Conservation (phyloP, 805 yeast species). For the Teunomyces cretensis region DNA sequence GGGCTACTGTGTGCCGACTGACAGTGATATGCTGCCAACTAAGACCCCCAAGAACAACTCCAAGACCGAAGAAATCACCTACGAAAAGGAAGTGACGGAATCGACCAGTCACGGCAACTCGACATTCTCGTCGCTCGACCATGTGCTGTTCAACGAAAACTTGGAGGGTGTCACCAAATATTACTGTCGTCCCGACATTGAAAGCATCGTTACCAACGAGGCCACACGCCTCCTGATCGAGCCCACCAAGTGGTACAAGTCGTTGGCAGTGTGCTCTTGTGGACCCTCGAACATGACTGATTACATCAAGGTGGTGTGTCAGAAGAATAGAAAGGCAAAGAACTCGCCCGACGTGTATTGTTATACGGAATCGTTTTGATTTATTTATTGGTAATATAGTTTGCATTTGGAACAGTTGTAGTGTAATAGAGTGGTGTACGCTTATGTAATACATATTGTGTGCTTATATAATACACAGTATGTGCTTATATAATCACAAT, state of each 20-base stretch:
- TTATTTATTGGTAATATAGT: neutral
- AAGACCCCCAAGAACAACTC: neutral
- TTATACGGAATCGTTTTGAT: constrained; percentile 35
- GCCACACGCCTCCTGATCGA: constrained; percentile 11
- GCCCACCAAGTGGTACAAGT: constrained; percentile 13
- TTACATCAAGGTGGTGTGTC: constrained; percentile 27
- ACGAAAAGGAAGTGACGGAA: neutral
- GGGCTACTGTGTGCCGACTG: constrained; percentile 3
- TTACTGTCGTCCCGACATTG: constrained; percentile 20
- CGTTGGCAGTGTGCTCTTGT: constrained; percentile 41
- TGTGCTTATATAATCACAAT: too few species aligned
- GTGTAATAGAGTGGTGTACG: too few species aligned
- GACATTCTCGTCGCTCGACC: neutral
- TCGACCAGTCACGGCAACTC: neutral
- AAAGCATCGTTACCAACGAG: constrained; percentile 13
- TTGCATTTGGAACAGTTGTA: too few species aligned
- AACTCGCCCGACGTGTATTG: constrained; percentile 43
- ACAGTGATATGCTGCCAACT: neutral
- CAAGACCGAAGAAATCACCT: neutral
- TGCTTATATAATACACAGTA: too few species aligned
- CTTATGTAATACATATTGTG: too few species aligned
- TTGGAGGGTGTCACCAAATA: neutral
- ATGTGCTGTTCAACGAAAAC: neutral
- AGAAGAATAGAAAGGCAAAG: constrained; percentile 22
- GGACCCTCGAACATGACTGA: constrained; percentile 38